phyloP scores from a whole-genome alignment of 139 green algal genomes.

The Chlamydomonas sp. region DNA sequence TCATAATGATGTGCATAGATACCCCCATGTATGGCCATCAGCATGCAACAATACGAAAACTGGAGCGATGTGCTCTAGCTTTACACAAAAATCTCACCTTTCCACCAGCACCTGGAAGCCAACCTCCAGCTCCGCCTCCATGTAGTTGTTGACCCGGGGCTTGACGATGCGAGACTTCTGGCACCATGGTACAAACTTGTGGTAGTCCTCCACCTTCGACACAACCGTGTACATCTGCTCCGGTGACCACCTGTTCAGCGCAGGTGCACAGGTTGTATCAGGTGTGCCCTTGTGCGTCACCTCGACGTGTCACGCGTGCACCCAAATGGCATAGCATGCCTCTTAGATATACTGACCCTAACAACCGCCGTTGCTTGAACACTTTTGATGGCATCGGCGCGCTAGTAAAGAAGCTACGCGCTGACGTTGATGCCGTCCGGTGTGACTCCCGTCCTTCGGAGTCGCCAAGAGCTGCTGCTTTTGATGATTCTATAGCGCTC shows the following conservation, averaged over 20 bases:
- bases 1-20: too few relatives aligned
- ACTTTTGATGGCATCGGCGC: background rate
- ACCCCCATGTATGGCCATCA: too few relatives aligned
- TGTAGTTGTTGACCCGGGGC: slow-evolving; percentile 43
- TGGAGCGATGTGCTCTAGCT: background rate
- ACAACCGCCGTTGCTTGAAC: slow-evolving; percentile 17
- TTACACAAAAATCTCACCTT: slow-evolving; percentile 34
- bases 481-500: background rate
- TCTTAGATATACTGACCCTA: background rate
- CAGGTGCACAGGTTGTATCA: background rate
- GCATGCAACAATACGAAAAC: too few relatives aligned
- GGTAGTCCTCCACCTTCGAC: slow-evolving; percentile 84
- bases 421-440: slow-evolving; percentile 1
- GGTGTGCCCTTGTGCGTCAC: background rate
- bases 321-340: too few relatives aligned
- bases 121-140: slow-evolving; percentile 95
- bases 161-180: slow-evolving; percentile 63
- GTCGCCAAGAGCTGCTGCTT: background rate
- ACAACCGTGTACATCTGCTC: slow-evolving; percentile 90
- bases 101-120: slow-evolving; percentile 82
- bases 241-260: slow-evolving; percentile 54
- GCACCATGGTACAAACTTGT: slow-evolving; percentile 94
- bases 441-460: background rate
- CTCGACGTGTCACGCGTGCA: background rate
- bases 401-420: slow-evolving; percentile 7